Conservation (phyloP, 2,329 filamentous ascomycete genomes). For the Xylariaceae sp. region DNA sequence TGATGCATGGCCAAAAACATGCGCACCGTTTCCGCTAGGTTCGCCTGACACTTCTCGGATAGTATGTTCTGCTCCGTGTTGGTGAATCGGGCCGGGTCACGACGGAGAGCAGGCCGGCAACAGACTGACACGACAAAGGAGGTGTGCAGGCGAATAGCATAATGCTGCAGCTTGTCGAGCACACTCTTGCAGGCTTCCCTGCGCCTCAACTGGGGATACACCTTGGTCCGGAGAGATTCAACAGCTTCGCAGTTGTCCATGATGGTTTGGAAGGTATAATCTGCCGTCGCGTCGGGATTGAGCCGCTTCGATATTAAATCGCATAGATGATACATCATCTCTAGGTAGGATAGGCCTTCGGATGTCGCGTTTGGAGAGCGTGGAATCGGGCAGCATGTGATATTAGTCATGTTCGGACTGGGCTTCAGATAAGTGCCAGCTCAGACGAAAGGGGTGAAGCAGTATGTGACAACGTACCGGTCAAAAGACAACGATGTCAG, state of each 20-base stretch:
- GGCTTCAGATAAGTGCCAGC: slow-evolving; percentile 3
- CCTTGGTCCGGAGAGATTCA: slow-evolving; percentile 46
- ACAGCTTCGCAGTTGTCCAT: slow-evolving; percentile 52
- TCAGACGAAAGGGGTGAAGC: background rate
- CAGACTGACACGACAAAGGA: slow-evolving; percentile 61
- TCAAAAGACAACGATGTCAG: slow-evolving; percentile 62
- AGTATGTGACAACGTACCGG: slow-evolving; percentile 37
- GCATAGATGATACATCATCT: slow-evolving; percentile 61
- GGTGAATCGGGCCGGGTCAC: slow-evolving; percentile 47
- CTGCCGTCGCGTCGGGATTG: slow-evolving; percentile 48
- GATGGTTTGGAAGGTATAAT: slow-evolving; percentile 50
- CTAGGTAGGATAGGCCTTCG: slow-evolving; percentile 53
- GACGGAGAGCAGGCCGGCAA: slow-evolving; percentile 56
- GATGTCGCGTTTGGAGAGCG: slow-evolving; percentile 37
- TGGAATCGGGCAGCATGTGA: slow-evolving; percentile 51
- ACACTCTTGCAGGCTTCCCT: slow-evolving; percentile 61
- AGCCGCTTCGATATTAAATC: slow-evolving; percentile 54
- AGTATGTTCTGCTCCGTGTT: slow-evolving; percentile 49
- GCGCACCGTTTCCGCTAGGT: slow-evolving; percentile 59
- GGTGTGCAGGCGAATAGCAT: slow-evolving; percentile 59
- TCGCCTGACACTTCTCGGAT: slow-evolving; percentile 55
- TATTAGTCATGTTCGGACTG: slow-evolving; percentile 59
- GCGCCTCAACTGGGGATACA: slow-evolving; percentile 48
- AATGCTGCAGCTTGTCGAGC: slow-evolving; percentile 58
- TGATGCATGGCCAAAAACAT: slow-evolving; percentile 68